Percentiles rank a stretch among this genome's conserved stretches.
Conservation (phyloP, 805 yeast species). For the Yarrowia keelungensis region DNA sequence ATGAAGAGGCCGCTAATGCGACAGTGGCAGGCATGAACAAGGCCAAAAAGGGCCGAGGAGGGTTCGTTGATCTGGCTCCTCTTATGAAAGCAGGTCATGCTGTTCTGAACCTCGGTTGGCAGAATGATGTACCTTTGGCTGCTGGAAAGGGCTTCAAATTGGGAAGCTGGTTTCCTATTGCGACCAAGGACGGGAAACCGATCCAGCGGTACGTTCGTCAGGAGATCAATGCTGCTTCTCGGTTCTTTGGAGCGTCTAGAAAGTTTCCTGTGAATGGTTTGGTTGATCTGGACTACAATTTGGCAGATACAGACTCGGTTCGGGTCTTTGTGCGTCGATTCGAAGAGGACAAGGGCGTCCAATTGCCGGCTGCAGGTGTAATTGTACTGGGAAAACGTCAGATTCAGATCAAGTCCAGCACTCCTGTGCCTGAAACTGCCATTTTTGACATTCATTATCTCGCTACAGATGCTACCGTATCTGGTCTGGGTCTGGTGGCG, state of each 20-base stretch:
- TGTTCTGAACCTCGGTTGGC: constrained; percentile 30
- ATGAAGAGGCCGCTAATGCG: constrained; percentile 7
- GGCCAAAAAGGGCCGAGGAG: constrained; percentile 14
- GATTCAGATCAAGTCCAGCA: background rate
- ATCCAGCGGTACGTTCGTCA: constrained; percentile 17
- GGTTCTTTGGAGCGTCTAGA: constrained; percentile 28
- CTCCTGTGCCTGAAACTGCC: constrained; percentile 15
- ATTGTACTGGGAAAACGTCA: background rate
- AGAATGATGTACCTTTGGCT: constrained; percentile 26
- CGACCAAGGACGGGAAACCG: constrained; percentile 2
- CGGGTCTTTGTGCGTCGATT: constrained; percentile 32
- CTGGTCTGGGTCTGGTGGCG: constrained; percentile 28
- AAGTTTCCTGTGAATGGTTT: constrained; percentile 12
- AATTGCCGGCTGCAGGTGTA: background rate
- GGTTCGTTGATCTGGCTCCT: constrained; percentile 20
- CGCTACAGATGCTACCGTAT: constrained; percentile 20
- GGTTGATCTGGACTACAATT: constrained; percentile 24
- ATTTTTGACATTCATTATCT: constrained; percentile 31
- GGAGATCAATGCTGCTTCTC: constrained; percentile 30
- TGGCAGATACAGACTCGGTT: constrained; percentile 4
- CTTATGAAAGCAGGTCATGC: constrained; percentile 24
- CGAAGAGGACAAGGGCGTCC: background rate
- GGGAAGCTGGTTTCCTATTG: constrained; percentile 9
- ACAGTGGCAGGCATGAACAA: constrained; percentile 13
- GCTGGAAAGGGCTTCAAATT: constrained; percentile 25